Percentiles rank a stretch among this genome's conserved stretches.
These are phyloP conservation scores for Zoysia matrella DNA, from an alignment of 202 grass and related monocot species.

Conservation along the genomic window DNA sequence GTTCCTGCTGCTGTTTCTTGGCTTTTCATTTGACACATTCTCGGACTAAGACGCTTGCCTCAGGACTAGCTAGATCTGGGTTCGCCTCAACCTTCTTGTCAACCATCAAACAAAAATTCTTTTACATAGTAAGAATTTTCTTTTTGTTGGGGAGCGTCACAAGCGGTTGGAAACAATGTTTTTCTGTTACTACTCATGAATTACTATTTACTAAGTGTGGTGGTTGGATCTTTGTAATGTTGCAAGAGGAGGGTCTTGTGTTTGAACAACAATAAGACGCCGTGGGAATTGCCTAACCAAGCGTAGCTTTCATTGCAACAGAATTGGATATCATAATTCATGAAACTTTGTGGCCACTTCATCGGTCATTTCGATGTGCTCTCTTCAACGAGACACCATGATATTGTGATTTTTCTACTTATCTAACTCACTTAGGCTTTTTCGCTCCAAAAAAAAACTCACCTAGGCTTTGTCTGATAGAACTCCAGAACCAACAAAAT, in stretches of 20 bases:
- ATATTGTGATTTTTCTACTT: no score
- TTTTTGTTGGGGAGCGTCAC: background rate
- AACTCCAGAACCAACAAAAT: no score
- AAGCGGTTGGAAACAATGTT: background rate
- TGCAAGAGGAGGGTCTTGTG: background rate
- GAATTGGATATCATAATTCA: background rate
- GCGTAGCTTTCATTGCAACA: background rate
- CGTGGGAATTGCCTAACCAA: background rate
- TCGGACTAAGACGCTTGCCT: conserved; percentile 18
- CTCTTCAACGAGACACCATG: no score
- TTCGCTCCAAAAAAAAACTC: no score
- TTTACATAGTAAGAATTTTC: background rate
- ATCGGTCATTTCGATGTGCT: no score
- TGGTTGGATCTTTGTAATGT: background rate
- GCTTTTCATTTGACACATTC: conserved; percentile 35
- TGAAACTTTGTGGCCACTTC: no score
- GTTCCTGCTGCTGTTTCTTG: background rate
- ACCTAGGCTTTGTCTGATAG: no score
- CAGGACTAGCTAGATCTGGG: background rate
- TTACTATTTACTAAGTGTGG: background rate
- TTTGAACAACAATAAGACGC: background rate
- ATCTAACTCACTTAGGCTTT: no score
- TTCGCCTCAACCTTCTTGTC: background rate
- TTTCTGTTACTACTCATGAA: background rate
- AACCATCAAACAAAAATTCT: background rate